Percentiles rank a stretch among this genome's conserved stretches.
phyloP scores from a whole-genome alignment of 495 filamentous ascomycete species.

The Tuber magnatum region DNA sequence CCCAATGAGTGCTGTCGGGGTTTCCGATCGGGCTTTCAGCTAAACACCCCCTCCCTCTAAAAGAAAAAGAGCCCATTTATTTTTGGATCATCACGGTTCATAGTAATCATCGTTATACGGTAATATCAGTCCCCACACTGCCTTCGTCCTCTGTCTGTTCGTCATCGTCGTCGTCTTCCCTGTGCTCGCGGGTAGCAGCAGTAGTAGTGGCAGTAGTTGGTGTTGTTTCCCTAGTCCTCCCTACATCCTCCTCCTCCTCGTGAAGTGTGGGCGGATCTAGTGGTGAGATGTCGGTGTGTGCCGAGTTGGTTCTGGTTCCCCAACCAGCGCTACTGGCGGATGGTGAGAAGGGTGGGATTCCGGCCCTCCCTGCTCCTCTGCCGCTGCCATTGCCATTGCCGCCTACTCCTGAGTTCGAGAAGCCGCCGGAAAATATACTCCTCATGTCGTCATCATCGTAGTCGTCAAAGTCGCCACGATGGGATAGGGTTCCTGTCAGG shows the following conservation, averaged over 20 bases:
- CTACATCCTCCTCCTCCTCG: slow-evolving; percentile 12
- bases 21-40: background rate
- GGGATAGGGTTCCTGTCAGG: slow-evolving; percentile 32
- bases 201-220: background rate
- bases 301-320: slow-evolving; percentile 22
- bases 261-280: slow-evolving; percentile 15
- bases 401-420: slow-evolving; percentile 31
- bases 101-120: background rate
- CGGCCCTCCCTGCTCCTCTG: slow-evolving; percentile 29
- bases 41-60: background rate
- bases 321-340: slow-evolving; percentile 33
- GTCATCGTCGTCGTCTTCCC: background rate
- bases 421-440: slow-evolving; percentile 40
- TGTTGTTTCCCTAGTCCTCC: background rate
- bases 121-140: background rate
- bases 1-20: background rate
- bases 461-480: slow-evolving; percentile 34
- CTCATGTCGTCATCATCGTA: slow-evolving; percentile 38
- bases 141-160: background rate
- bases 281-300: slow-evolving; percentile 21
- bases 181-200: background rate
- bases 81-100: background rate
- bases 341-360: slow-evolving; percentile 34
- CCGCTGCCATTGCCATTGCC: slow-evolving; percentile 15
- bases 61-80: background rate